Conservation (phyloP, 2,329 filamentous ascomycete genomes). For the Colletotrichum echinochloae region DNA sequence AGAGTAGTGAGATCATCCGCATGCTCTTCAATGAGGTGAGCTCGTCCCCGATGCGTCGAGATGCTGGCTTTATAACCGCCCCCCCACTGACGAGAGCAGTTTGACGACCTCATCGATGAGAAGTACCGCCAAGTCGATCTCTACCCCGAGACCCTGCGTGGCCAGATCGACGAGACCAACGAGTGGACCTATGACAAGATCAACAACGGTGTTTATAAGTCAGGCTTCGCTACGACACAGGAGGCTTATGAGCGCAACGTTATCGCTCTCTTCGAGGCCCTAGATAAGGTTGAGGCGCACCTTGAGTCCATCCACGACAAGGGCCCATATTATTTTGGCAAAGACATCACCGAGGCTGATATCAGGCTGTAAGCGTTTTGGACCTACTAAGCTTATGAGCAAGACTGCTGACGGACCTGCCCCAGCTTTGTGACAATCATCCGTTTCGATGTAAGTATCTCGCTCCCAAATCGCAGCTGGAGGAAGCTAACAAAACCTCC, state of each 20-base stretch:
- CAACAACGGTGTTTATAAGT: conserved; percentile 80
- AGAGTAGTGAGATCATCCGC: conserved; percentile 91
- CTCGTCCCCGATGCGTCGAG: background rate
- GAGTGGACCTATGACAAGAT: conserved; percentile 82
- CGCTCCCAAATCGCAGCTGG: background rate
- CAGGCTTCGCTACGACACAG: conserved; percentile 87
- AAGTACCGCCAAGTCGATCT: conserved; percentile 72
- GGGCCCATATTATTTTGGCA: conserved; percentile 81
- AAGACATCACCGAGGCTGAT: conserved; percentile 83
- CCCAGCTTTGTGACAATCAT: conserved; percentile 74
- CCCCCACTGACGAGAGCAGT: conserved; percentile 54
- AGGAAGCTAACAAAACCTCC: conserved; percentile 7
- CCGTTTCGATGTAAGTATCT: conserved; percentile 70
- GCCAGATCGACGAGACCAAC: conserved; percentile 80
- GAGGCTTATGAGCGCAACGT: conserved; percentile 85
- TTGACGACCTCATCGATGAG: conserved; percentile 76
- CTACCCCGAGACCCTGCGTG: conserved; percentile 73
- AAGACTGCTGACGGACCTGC: background rate
- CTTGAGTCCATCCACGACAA: conserved; percentile 58
- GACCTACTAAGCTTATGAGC: background rate
- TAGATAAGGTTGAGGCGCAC: conserved; percentile 82
- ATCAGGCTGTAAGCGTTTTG: conserved; percentile 70
- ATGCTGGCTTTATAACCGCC: background rate
- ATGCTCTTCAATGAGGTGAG: conserved; percentile 78
- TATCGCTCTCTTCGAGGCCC: conserved; percentile 75